Base-by-base conservation (phyloP, 805 yeast species). In the Barnettozyma sp. region DNA sequence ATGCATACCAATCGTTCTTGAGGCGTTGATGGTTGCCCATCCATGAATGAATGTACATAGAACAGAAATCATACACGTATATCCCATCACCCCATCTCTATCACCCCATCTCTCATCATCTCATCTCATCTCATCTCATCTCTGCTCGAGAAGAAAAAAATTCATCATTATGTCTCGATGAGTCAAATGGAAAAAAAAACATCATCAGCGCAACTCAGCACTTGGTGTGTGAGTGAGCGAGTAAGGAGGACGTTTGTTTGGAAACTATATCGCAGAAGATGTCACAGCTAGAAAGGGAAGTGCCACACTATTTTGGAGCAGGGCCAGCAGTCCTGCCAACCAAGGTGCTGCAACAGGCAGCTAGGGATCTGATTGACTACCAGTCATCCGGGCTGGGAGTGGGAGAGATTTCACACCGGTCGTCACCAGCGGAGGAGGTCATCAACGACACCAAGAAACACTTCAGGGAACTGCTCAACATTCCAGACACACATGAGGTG, bases 391-490 rank as follows among this genome's bases (percentile, higher is more conserved):
- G 88, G 19, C 68, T 92, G 39, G 98, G 98, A 29, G 71, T 86
- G 31, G 97, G 97, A 47, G 99, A 92, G 62, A 84, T 92, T 49
- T 87, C 97, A 17, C 99, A 92, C 60, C 83, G 99, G 50, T 85
- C 96, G 5, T 70, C 73, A 38, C 82, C 83, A 21, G 98, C 96
- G 19, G 69, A 71, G 19, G 66, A 70, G 39, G 80, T 92, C 39
- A 79, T 92, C 43, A 79, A 86, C 44, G 73, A 73, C 44, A 77
- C 97, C 28, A 86, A 84, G 61, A 64, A 60, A 27, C 73, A 80
- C 51, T 64, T 92, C 52, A 65, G 52, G 26, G 63, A 82, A 52
- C 63, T 92, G 37, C 62, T 87, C 56, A 54, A 67, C 40, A 76
- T 92, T 34, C 97, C 97, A 22, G 94, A 84, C 41, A 81, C 94